Evolutionary conservation across 805 yeast genomes (phyloP).

Genomic region (Pichia eremophila): DNA sequence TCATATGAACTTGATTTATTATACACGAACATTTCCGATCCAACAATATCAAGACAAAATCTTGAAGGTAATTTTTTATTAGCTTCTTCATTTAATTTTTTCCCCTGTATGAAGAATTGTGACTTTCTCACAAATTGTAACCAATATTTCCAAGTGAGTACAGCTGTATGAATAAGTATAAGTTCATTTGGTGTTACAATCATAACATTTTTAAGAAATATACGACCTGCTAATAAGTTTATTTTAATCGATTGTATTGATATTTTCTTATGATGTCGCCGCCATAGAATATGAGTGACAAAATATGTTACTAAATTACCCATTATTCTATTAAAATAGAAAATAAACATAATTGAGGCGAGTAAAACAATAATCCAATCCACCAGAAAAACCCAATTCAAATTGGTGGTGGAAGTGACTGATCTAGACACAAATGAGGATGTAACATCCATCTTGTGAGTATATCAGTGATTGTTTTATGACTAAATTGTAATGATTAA

Average conservation of each 20-base stretch:
- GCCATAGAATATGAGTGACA: constrained; percentile 55
- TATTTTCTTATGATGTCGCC: constrained; percentile 43
- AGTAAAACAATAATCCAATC: constrained; percentile 71
- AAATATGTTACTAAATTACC: constrained; percentile 50
- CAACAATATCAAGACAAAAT: constrained; percentile 52
- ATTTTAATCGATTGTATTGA: constrained; percentile 67
- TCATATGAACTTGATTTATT: constrained; percentile 77
- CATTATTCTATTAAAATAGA: constrained; percentile 65
- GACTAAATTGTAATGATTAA: too few relatives aligned
- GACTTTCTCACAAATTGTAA: constrained; percentile 37
- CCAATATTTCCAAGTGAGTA: constrained; percentile 92
- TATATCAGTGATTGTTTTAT: background rate
- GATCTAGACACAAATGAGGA: constrained; percentile 20
- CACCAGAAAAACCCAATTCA: constrained; percentile 66
- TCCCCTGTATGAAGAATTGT: constrained; percentile 21
- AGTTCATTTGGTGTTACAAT: constrained; percentile 69
- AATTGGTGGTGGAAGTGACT: constrained; percentile 19
- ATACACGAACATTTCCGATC: constrained; percentile 75
- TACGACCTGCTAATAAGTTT: constrained; percentile 73
- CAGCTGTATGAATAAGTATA: constrained; percentile 58
- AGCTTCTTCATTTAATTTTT: constrained; percentile 17
- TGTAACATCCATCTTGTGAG: constrained; percentile 16
- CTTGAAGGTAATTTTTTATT: constrained; percentile 48
- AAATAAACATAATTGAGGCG: constrained; percentile 53
- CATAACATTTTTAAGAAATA: constrained; percentile 67